These are phyloP conservation scores for Lactifluus echinatus DNA, from an alignment of 768 basidiomycete species.

Conservation along the genomic window DNA sequence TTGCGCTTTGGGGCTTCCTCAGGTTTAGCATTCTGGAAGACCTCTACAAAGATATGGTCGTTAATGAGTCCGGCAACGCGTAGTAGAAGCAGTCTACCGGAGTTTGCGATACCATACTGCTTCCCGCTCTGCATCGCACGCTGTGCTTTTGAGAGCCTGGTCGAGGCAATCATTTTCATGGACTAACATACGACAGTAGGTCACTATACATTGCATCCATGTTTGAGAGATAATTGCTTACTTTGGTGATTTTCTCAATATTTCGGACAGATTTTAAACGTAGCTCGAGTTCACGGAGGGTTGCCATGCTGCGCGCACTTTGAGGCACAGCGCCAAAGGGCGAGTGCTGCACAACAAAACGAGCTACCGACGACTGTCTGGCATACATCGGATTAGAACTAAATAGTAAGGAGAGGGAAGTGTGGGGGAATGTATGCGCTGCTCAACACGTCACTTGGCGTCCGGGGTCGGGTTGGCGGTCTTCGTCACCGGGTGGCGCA, in stretches of 20 bases:
- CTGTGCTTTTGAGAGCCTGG: conserved; percentile 92
- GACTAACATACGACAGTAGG: conserved; percentile 41
- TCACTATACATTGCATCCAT: background rate
- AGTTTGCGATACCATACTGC: conserved; percentile 86
- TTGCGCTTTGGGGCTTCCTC: conserved; percentile 65
- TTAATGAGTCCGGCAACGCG: background rate
- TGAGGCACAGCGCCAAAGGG: conserved; percentile 34
- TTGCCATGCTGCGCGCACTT: conserved; percentile 84
- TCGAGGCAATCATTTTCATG: conserved; percentile 99
- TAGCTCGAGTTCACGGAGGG: conserved; percentile 94
- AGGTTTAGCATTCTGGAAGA: conserved; percentile 70
- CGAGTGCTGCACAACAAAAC: conserved; percentile 34
- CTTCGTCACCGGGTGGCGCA: conserved; percentile 24
- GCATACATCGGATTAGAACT: conserved; percentile 50
- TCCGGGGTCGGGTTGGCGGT: too few species aligned
- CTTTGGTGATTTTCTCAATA: conserved; percentile 99
- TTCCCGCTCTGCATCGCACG: conserved; percentile 88
- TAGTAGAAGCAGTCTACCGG: conserved; percentile 43
- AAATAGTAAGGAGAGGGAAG: background rate
- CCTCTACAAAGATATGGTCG: conserved; percentile 43
- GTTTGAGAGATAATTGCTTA: conserved; percentile 30
- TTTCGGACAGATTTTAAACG: conserved; percentile 94
- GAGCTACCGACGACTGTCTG: conserved; percentile 39
- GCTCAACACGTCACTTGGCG: conserved; percentile 17
- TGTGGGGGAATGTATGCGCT: conserved; percentile 6